Percentiles rank a stretch among this genome's conserved stretches.
Evolutionary conservation across 2,329 filamentous ascomycete genomes (phyloP).

Genomic region (Xylariaceae sp.): DNA sequence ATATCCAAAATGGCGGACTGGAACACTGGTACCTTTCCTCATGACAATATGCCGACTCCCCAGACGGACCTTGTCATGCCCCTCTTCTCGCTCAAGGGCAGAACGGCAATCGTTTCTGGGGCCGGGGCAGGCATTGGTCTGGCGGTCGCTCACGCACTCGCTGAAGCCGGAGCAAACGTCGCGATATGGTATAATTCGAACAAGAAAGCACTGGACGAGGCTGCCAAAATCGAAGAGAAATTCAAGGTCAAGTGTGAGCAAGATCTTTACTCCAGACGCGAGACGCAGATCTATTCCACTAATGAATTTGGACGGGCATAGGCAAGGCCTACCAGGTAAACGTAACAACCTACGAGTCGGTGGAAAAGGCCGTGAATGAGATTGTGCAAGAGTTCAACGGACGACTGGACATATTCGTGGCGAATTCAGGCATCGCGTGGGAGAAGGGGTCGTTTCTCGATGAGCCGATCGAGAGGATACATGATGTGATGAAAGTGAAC

Average conservation of each 20-base stretch:
- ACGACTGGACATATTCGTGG: conserved; percentile 72
- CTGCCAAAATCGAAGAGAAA: conserved; percentile 58
- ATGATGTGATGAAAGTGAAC: conserved; percentile 65
- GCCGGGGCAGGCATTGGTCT: conserved; percentile 57
- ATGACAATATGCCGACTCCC: conserved; percentile 51
- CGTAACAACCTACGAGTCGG: conserved; percentile 50
- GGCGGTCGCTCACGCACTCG: conserved; percentile 58
- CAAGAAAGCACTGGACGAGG: conserved; percentile 57
- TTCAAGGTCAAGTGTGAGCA: conserved; percentile 64
- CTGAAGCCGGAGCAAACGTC: conserved; percentile 68
- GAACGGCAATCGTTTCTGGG: conserved; percentile 66
- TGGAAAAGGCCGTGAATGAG: conserved; percentile 47
- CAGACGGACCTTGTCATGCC: conserved; percentile 52
- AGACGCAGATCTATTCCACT: not conserved
- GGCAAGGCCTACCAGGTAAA: conserved; percentile 61
- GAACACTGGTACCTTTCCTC: conserved; percentile 50
- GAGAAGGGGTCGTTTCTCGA: conserved; percentile 64
- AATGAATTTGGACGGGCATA: conserved; percentile 25
- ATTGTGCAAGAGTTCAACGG: conserved; percentile 65
- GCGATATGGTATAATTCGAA: conserved; percentile 71
- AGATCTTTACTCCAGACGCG: not conserved
- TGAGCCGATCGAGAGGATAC: conserved; percentile 59
- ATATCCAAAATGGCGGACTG: conserved; percentile 38
- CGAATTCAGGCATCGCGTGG: conserved; percentile 75
- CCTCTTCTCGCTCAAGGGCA: conserved; percentile 65